Evolutionary conservation across 1,284 basidiomycete genomes (phyloP).

Genomic region (Irpex sp.): DNA sequence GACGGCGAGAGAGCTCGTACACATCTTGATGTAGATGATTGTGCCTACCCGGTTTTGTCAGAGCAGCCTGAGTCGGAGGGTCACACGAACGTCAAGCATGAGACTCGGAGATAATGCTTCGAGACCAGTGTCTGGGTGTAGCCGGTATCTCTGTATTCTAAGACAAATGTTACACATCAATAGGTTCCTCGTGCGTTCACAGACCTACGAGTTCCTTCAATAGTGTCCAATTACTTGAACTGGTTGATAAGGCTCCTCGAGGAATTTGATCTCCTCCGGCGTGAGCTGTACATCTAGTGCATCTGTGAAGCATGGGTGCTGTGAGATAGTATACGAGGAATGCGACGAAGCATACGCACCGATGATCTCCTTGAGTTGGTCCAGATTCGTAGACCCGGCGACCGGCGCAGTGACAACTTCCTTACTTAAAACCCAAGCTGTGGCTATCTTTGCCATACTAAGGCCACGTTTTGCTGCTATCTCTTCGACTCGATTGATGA

Average conservation of each 20-base stretch:
- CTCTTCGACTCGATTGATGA: constrained; percentile 42
- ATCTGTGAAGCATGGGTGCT: not conserved
- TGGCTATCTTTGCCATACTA: constrained; percentile 49
- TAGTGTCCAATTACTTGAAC: constrained; percentile 9
- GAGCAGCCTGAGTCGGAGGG: too few species aligned
- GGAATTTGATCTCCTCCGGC: constrained; percentile 15
- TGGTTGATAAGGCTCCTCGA: constrained; percentile 18
- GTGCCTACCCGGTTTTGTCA: too few species aligned
- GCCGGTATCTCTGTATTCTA: too few species aligned
- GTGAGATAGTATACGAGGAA: not conserved
- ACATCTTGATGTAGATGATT: too few species aligned
- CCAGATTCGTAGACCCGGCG: constrained; percentile 40
- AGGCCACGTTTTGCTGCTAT: constrained; percentile 45
- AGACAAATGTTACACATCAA: too few species aligned
- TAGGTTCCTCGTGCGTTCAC: not conserved
- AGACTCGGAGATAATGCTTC: too few species aligned
- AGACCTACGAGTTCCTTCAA: not conserved
- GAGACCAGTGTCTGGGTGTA: too few species aligned
- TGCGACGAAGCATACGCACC: constrained; percentile 17
- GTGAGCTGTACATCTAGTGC: constrained; percentile 12
- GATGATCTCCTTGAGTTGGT: constrained; percentile 37
- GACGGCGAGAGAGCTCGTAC: too few species aligned
- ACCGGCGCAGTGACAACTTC: constrained; percentile 39
- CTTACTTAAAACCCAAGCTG: constrained; percentile 46
- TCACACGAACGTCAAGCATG: too few species aligned